Evolutionary conservation across 78 protist species (phyloP), one percentile per base, ranked within the genome.

Genomic region (Tieghemostelium lacteum): DNA sequence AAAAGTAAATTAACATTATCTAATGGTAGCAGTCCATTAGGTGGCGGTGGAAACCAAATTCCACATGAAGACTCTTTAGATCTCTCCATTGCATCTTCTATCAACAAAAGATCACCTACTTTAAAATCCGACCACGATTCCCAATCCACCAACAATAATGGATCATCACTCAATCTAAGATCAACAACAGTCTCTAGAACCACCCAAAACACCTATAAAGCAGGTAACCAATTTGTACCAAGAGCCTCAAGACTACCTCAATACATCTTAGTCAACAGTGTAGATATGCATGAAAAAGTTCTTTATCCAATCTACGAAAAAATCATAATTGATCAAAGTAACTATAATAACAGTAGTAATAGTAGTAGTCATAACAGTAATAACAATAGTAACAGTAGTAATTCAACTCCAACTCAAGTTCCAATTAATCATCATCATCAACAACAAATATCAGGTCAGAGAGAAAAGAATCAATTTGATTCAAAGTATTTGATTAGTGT

Each of bases 271-370:
- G 71, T 75, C 69, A 66, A 86, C 42, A 64, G 75, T 54, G 77
- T 66, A 8, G 93, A 73, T 66, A 75, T 86, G 57, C 55, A 61
- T 49, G 93, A 75, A 36, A n/a, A 63, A 20, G 93, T 75, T 37
- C 66, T 86, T 17, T 36, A 73, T 54, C 85, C 83, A 33, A 75
- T 75, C 26, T 86, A 86, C 28, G 86, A 86, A 14, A 73, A 67
- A 8, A 16, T 85, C 4, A 24, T 55, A 10, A 26, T 26, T 3
- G 65, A 85, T 34, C 63, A 31, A 66, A 61, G 71, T 19, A 37
- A 14, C 61, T 49, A 34, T 39, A 65, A 65, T 17, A 8, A 17
- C 1, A 45, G 55, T 26, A 62, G 8, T 3, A 20, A 42, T 20
- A 34, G 39, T 17, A 39, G 24, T 37, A 8, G 29, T 37, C 10